Evolutionary conservation across 176 grass and related monocot genomes (phyloP).

Genomic region (Cenchrus fungigraminus): DNA sequence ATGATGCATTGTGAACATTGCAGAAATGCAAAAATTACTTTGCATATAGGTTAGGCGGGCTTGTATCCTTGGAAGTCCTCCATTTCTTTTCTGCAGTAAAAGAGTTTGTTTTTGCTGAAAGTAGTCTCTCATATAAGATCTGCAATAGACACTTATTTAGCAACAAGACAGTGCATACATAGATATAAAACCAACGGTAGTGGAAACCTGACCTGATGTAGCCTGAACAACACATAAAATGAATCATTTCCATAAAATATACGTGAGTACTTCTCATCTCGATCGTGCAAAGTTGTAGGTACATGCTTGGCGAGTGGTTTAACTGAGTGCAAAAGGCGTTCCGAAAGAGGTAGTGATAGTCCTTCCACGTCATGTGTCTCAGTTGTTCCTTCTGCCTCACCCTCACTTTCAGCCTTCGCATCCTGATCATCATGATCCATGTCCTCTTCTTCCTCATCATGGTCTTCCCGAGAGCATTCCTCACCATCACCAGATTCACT

Average conservation of each 20-base stretch:
- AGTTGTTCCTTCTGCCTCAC: conserved; percentile 81
- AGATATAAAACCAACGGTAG: conserved; percentile 1
- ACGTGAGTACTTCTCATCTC: conserved; percentile 59
- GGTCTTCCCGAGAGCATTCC: conserved; percentile 90
- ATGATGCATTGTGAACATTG: conserved; percentile 4
- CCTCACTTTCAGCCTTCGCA: conserved; percentile 88
- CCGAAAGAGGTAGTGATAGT: conserved; percentile 67
- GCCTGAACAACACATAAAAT: conserved; percentile 88
- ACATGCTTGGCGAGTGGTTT: conserved; percentile 92
- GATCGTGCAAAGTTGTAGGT: conserved; percentile 63
- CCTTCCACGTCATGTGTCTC: conserved; percentile 72
- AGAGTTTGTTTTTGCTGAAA: conserved; percentile 94
- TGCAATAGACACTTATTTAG: conserved; percentile 51
- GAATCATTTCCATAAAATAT: conserved; percentile 99
- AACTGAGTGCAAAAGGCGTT: conserved; percentile 75
- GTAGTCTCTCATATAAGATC: conserved; percentile 94
- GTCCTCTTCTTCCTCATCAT: conserved; percentile 94
- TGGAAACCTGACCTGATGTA: conserved; percentile 78
- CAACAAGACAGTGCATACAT: background rate
- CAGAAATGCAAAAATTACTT: conserved; percentile 64
- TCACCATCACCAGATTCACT: conserved; percentile 95
- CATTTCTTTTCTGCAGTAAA: conserved; percentile 91
- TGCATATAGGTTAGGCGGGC: conserved; percentile 85
- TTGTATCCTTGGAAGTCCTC: conserved; percentile 95
- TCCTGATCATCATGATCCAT: conserved; percentile 86